Evolutionary conservation across 2,329 filamentous ascomycete genomes (phyloP).

Genomic region (Hypocreales sp.): DNA sequence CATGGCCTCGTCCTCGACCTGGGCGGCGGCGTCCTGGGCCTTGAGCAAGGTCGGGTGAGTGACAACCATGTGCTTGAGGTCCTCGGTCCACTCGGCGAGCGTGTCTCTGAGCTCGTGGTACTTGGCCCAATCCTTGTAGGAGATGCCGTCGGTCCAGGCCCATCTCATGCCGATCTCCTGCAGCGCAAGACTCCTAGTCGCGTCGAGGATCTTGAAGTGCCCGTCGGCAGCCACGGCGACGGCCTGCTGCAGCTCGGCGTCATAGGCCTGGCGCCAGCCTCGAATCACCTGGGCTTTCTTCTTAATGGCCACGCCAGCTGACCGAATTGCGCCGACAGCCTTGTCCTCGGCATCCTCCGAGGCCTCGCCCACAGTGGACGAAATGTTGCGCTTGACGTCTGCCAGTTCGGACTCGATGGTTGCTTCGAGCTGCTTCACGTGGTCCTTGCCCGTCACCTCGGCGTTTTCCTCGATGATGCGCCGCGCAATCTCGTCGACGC

Average conservation of each 20-base stretch:
- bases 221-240: conserved; percentile 61
- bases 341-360: conserved; percentile 24
- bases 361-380: conserved; percentile 39
- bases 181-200: conserved; percentile 68
- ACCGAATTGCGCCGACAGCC: conserved; percentile 37
- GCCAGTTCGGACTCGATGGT: conserved; percentile 48
- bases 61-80: conserved; percentile 63
- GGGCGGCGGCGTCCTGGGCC: conserved; percentile 51
- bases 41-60: conserved; percentile 55
- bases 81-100: conserved; percentile 70
- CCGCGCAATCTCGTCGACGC: conserved; percentile 41
- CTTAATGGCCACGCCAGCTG: conserved; percentile 59
- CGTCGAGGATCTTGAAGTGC: conserved; percentile 69
- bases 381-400: conserved; percentile 51
- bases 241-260: conserved; percentile 50
- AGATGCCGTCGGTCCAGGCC: conserved; percentile 91
- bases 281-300: conserved; percentile 62
- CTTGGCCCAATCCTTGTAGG: conserved; percentile 93
- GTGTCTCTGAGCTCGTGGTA: conserved; percentile 78
- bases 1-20: conserved; percentile 70
- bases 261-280: conserved; percentile 59
- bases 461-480: conserved; percentile 47
- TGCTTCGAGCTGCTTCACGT: conserved; percentile 54
- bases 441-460: conserved; percentile 46
- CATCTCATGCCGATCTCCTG: conserved; percentile 89